Conservation (phyloP, 2,329 filamentous ascomycete species). For the Leptographium radiaticola region DNA sequence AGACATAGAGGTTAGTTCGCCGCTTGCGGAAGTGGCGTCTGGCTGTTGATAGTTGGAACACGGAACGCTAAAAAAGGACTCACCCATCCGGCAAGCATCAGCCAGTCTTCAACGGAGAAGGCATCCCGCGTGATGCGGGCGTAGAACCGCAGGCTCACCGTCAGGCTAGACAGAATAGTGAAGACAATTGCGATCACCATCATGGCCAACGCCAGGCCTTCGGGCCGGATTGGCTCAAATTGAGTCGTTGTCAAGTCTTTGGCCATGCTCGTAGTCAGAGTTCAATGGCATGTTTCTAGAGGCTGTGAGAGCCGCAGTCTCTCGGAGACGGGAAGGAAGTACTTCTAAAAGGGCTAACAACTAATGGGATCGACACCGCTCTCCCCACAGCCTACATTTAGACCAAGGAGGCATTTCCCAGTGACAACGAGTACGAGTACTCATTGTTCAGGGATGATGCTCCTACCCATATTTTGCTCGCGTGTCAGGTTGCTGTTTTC, state of each 20-base stretch:
- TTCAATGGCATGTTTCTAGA: neutral
- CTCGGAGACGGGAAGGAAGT: neutral
- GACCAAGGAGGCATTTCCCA: no score
- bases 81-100: constrained; percentile 3
- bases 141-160: constrained; percentile 13
- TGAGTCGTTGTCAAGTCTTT: neutral
- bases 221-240: neutral
- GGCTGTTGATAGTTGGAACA: neutral
- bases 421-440: no score
- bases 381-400: neutral
- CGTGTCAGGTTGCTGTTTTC: no score
- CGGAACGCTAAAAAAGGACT: neutral
- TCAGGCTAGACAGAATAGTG: constrained; percentile 11
- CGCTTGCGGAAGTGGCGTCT: neutral
- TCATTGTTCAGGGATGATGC: no score
- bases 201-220: constrained; percentile 3
- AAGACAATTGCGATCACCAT: constrained; percentile 5
- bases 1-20: neutral
- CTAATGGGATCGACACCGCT: neutral
- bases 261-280: neutral
- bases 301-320: neutral
- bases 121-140: constrained; percentile 2
- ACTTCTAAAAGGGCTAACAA: neutral
- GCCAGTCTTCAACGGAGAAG: constrained; percentile 2
- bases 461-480: no score